Evolutionary conservation across 805 yeast species (phyloP), one percentile per base, ranked within the genome.

Genomic region (Saccharomycopsis malanga): DNA sequence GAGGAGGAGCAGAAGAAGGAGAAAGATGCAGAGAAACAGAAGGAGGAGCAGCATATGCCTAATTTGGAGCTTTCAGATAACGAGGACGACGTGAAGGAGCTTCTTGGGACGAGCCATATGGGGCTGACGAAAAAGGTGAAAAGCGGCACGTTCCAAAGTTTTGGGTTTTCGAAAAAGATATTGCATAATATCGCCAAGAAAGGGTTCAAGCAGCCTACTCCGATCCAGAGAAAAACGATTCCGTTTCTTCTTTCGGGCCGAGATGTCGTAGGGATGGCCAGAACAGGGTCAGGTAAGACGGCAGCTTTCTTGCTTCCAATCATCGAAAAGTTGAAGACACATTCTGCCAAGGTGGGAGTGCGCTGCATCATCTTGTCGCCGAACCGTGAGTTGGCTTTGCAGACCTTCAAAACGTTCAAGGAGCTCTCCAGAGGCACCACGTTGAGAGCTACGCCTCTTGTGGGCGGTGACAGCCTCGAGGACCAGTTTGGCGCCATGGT

Each of bases 191-290:
- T 93, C 46, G 61, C 76, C 47, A 81, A 79, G 52, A 89, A 87
- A 60, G 99, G 99, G 0, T 93, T 80, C 68, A 83, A 79, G 55
- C 93, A 84, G 55, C 99, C 99, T 12, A 93, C 99, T 0, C 99
- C 99, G 1, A 93, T 93, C 63, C 99, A 93, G 67, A 74, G 98
- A 54, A 93, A 91, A 61, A 83, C 98, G 2, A 86, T 93, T 49
- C 98, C 98, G 0, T 70, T 88, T 46, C 81, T 93, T 50, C 69
- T 93, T 69, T 87, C 84, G 40, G 83, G 79, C 46, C 74, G 94
- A 60, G 98, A 93, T 66, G 95, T 93, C 36, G 98, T 93, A 14
- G 99, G 97, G 61, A 93, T 93, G 99, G 99, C 99, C 14, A 76
- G 99, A 60, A 93, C 99, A 0, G 99, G 99, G 58, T 86, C 96